Base-by-base conservation (phyloP, 441 rosid genomes). In the Adansonia gregorii region DNA sequence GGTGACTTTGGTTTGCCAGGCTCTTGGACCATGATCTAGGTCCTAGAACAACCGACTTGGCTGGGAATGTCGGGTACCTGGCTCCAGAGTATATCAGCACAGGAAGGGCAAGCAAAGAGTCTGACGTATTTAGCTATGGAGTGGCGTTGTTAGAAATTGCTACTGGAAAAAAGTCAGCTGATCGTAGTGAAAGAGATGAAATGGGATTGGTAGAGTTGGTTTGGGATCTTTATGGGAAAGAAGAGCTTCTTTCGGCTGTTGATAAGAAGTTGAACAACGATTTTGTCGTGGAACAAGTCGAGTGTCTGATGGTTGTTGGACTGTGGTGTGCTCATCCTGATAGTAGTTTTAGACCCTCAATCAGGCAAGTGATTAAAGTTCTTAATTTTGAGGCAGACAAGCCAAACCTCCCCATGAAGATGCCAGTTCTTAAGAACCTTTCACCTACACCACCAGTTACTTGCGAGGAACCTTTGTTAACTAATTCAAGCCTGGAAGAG, bases 41-140 rank as follows among this genome's bases (percentile, higher is more conserved):
- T 59, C 65, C 35, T 2, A 59, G 14, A 3, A 91, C 90, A 24
- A 92, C 94, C 0, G 91, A 87, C 51, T 61, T 89, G 45, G 95
- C 94, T 0, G 89, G 94, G 24, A 92, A 93, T 0, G 78, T 91
- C 90, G 61, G 61, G 10, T 56, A 56, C 27, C 6, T 56, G 61
- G 61, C 61, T 56, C 61, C 61, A 14, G 61, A 89, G 74, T 91
- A 88, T 45, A 85, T 92, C 10, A 22, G 65, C 65, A 59, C 39
- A 10, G 65, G 39, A 22, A 19, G 39, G 20, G 65, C 65, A 20
- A 9, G 65, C 9, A 59, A 59, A 11, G 35, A 59, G 20, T 59
- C 35, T 0, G 35, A 59, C 24, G 65, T 59, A 0, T 59, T 9
- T 59, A 59, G 65, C 35, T 59, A 8, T 22, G 65, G 65, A 11